phyloP scores from a whole-genome alignment of 768 basidiomycete genomes.

The Lactifluus hygrophoroides region DNA sequence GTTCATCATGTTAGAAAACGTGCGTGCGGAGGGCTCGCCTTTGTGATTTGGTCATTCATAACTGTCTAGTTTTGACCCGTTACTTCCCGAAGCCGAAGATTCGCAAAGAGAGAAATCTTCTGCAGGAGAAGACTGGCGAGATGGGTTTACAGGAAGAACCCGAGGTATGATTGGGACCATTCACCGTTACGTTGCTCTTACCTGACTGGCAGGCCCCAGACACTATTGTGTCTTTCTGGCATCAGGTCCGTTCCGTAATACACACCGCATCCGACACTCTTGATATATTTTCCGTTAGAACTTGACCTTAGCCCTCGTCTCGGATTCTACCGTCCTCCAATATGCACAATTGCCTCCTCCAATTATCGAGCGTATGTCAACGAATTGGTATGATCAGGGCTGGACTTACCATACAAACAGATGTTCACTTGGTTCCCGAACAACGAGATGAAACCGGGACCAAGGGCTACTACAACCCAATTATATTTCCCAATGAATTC shows the following conservation, averaged over 20 bases:
- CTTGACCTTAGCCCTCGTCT: conserved; percentile 77
- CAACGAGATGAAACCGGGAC: conserved; percentile 56
- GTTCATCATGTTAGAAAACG: conserved; percentile 72
- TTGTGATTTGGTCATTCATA: not conserved
- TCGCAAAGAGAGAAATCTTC: conserved; percentile 77
- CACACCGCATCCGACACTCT: not conserved
- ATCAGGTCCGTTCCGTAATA: conserved; percentile 40
- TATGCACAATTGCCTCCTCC: conserved; percentile 50
- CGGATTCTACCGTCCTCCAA: conserved; percentile 52
- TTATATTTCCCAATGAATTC: conserved; percentile 91
- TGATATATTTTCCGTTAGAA: conserved; percentile 42
- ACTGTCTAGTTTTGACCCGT: conserved; percentile 66
- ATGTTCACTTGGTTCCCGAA: conserved; percentile 52
- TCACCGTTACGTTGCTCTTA: conserved; percentile 3
- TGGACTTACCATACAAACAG: conserved; percentile 30
- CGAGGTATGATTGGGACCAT: conserved; percentile 35
- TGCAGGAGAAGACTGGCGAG: conserved; percentile 36
- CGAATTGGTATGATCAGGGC: not conserved
- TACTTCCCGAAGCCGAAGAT: conserved; percentile 64
- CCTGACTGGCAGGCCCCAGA: conserved; percentile 4
- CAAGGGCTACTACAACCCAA: conserved; percentile 73
- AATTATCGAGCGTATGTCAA: conserved; percentile 49
- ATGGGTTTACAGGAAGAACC: conserved; percentile 36
- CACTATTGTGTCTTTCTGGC: conserved; percentile 73
- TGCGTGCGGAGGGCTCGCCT: conserved; percentile 30